phyloP scores from a whole-genome alignment of 2,329 filamentous ascomycete species.

The Trichoderma cornu-damae region DNA sequence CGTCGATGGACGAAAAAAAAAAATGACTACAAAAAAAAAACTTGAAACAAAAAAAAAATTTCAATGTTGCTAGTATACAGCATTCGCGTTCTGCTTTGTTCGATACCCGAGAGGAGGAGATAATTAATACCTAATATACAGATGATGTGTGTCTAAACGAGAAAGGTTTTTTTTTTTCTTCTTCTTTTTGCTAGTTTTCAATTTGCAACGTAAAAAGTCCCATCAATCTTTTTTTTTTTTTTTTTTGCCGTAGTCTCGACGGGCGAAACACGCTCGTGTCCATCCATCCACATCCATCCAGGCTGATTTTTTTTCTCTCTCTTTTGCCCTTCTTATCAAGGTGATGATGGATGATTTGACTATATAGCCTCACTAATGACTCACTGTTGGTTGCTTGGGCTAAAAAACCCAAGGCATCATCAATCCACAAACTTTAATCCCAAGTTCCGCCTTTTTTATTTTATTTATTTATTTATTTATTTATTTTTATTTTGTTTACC shows the following conservation, averaged over 20 bases:
- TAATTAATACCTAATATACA: slow-evolving; percentile 43
- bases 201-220: not conserved
- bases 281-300: not conserved
- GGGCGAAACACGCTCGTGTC: no score
- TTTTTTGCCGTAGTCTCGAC: not conserved
- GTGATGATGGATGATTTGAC: no score
- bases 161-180: no score
- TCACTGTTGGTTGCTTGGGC: no score
- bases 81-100: slow-evolving; percentile 33
- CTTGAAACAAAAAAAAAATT: slow-evolving; percentile 22
- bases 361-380: no score
- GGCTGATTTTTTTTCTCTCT: no score
- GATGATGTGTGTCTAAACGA: slow-evolving; percentile 35
- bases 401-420: no score
- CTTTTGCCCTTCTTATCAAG: no score
- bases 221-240: not conserved
- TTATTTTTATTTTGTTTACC: no score
- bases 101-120: slow-evolving; percentile 38
- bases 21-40: slow-evolving; percentile 20
- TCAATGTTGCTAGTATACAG: slow-evolving; percentile 25
- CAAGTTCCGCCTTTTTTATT: no score
- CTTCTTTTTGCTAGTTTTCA: slow-evolving; percentile 4
- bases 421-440: no score
- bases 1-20: slow-evolving; percentile 21
- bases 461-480: no score